Evolutionary conservation across 73 alveolate genomes (phyloP), one percentile per base, ranked within the genome.

Genomic region (Breviolum minutum): DNA sequence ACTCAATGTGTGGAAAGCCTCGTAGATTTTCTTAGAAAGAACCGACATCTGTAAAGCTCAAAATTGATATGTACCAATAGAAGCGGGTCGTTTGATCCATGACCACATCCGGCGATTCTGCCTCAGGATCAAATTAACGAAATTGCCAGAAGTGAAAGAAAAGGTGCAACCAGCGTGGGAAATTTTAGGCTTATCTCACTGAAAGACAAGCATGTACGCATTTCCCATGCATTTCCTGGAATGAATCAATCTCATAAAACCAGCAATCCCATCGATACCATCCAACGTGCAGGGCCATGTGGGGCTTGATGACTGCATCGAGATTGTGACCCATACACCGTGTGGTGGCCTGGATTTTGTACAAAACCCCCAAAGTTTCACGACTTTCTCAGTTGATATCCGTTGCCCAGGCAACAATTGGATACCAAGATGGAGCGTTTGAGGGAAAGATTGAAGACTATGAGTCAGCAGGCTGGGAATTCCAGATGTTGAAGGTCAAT

Each of bases 281-380:
- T 20, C 27, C 87, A n/a, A 64, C 60, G 48, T 20, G 76, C 71
- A 95, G 99, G 95, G 95, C 79, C 95, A 83, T 48, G 95, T 95
- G 68, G 94, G 95, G 54, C 95, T 95, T 26, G 99, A 95, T 63
- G 99, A 95, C 62, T 95, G 99, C 99, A 82, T 95, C 82, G 99
- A 95, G 90, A 95, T 95, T 71, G 95, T 69, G 62, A 69, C 99
- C 40, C 95, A 83, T 81, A 82, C 99, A 3, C 99, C 99, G 93
- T 29, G 24, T 7, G 85, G 92, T 20, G 24, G 64, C 87, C 63
- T 8, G 24, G 87, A 77, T 20, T 71, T 71, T 0, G 32, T 20
- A 8, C 54, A 40, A 40, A 40, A 40, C 54, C 54, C 0, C 54
- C 54, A 40, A 40, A 40, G 54, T 40, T 40, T 40, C 54, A 40